A percentile compares a stretch with the other conserved stretches of the same genome.
These are phyloP conservation scores for Croton laevigatus DNA, from an alignment of 441 rosid species.

Conservation along the genomic window DNA sequence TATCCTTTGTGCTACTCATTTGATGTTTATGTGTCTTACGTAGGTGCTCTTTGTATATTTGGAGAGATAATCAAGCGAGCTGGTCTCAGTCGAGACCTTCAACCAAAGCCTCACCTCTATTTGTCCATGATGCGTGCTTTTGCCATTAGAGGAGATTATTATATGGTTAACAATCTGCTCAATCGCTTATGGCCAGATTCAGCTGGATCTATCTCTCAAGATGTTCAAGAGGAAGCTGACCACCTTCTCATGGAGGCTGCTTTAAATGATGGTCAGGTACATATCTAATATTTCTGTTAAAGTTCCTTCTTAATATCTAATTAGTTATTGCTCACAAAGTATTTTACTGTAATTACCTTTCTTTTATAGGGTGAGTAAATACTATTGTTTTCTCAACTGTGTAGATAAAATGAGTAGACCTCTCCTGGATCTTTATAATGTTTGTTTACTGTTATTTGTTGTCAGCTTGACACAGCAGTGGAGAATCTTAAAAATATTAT, in stretches of 20 bases:
- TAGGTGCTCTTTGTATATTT: constrained; percentile 71
- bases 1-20: constrained; percentile 9
- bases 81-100: constrained; percentile 39
- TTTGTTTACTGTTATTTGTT: constrained; percentile 9
- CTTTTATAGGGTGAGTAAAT: not conserved
- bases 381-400: not conserved
- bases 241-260: constrained; percentile 82
- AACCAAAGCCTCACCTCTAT: constrained; percentile 76
- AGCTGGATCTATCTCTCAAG: constrained; percentile 49
- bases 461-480: constrained; percentile 52
- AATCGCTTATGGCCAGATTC: constrained; percentile 67
- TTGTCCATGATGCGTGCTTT: constrained; percentile 75
- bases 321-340: not conserved
- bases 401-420: not conserved
- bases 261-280: constrained; percentile 67
- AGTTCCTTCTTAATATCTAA: not conserved
- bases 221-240: constrained; percentile 64
- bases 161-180: constrained; percentile 57
- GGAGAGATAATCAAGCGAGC: constrained; percentile 69
- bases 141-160: constrained; percentile 52
- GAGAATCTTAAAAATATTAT: constrained; percentile 42
- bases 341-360: not conserved
- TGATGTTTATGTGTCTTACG: constrained; percentile 22
- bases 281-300: constrained; percentile 6
- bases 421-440: not conserved